Conservation (phyloP, 345 rosid species). For the Dipteronia sinensis region DNA sequence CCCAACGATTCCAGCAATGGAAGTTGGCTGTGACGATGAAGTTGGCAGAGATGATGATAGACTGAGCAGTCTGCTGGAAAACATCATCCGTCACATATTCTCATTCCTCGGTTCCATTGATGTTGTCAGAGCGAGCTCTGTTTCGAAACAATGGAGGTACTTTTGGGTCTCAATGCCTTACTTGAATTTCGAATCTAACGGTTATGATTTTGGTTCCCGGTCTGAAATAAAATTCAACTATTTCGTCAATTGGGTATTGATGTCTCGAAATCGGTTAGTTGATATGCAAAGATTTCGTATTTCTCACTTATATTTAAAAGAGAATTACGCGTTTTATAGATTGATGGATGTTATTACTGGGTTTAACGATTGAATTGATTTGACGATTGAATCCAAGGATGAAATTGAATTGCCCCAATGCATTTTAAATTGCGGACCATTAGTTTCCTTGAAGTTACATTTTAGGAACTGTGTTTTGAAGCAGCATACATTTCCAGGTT, state of each 20-base stretch:
- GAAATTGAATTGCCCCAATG: background rate
- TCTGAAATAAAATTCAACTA: background rate
- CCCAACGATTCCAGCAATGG: too few relatives aligned
- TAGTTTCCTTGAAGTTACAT: background rate
- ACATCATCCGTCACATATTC: background rate
- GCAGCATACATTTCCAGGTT: background rate
- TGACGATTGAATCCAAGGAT: too few relatives aligned
- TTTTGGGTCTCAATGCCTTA: slow-evolving; percentile 6
- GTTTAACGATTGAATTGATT: too few relatives aligned
- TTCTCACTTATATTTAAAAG: background rate
- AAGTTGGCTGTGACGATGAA: too few relatives aligned
- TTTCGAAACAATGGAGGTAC: background rate
- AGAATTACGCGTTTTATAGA: background rate
- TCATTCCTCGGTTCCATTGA: background rate
- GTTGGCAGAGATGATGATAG: background rate
- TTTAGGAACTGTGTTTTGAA: background rate
- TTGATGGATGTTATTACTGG: background rate
- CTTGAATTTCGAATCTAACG: background rate
- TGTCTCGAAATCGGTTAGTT: background rate
- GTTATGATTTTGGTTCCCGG: too few relatives aligned
- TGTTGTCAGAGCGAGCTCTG: background rate
- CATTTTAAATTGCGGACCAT: background rate
- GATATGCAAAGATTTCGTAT: background rate
- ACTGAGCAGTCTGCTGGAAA: slow-evolving; percentile 3
- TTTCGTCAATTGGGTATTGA: slow-evolving; percentile 1